These are phyloP conservation scores for Neonectria faginata DNA, from an alignment of 2,329 filamentous ascomycete genomes.

Conservation along the genomic window DNA sequence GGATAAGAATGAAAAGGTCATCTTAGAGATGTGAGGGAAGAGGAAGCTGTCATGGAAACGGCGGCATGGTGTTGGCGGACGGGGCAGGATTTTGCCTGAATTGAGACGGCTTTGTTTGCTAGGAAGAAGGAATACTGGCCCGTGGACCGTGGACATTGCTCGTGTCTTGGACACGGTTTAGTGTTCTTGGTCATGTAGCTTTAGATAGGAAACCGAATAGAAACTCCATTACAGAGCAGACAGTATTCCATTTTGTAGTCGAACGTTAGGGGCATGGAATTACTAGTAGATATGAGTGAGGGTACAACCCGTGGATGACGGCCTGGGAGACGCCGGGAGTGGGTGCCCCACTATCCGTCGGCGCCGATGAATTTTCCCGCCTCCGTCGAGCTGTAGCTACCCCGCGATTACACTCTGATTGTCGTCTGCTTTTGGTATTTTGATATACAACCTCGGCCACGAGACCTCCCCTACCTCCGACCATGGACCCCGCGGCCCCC, in stretches of 20 bases:
- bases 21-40: neutral
- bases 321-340: neutral
- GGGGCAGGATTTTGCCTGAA: constrained; percentile 2
- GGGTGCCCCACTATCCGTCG: constrained; percentile 13
- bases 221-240: neutral
- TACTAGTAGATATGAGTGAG: neutral
- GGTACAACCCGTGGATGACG: neutral
- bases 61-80: neutral
- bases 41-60: constrained; percentile 5
- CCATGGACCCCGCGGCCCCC: constrained; percentile 53
- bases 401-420: constrained; percentile 21
- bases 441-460: too few relatives aligned
- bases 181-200: constrained; percentile 20
- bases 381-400: constrained; percentile 1
- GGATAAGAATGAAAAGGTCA: constrained; percentile 21
- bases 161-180: constrained; percentile 13
- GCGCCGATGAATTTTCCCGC: constrained; percentile 22
- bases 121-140: constrained; percentile 7
- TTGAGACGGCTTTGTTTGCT: constrained; percentile 1
- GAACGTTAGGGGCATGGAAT: neutral
- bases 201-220: constrained; percentile 18
- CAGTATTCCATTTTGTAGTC: neutral
- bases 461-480: neutral
- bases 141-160: constrained; percentile 7
- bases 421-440: too few relatives aligned